Percentiles rank a stretch among this genome's conserved stretches.
These are phyloP conservation scores for Austroboletus novae-zelandiae DNA, from an alignment of 1,284 basidiomycete species.

Conservation along the genomic window DNA sequence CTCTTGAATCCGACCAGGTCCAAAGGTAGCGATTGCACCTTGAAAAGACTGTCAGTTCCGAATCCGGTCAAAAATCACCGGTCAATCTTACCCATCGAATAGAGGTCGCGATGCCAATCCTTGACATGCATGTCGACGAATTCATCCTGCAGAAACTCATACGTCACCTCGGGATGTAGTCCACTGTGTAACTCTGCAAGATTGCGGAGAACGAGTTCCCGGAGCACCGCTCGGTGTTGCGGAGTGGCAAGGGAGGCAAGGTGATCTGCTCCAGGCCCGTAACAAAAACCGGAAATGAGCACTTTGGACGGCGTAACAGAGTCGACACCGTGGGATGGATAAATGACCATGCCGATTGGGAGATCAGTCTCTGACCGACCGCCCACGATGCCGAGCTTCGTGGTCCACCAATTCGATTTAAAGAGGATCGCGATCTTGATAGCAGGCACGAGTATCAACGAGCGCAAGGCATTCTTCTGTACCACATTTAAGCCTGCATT, in stretches of 20 bases:
- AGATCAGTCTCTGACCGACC: too few relatives aligned
- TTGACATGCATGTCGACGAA: constrained; percentile 9
- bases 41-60: background rate
- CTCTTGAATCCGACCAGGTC: constrained; percentile 10
- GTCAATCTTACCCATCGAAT: constrained; percentile 8
- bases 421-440: constrained; percentile 36
- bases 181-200: constrained; percentile 12
- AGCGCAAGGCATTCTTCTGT: constrained; percentile 15
- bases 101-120: background rate
- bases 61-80: background rate
- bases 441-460: background rate
- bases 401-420: constrained; percentile 36
- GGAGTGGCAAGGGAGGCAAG: constrained; percentile 5
- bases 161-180: background rate
- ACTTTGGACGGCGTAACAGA: too few relatives aligned
- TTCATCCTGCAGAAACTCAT: constrained; percentile 1
- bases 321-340: constrained; percentile 5
- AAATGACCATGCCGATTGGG: background rate
- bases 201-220: constrained; percentile 16
- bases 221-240: background rate
- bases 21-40: constrained; percentile 14
- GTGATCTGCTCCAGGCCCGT: background rate
- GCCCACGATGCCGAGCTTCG: background rate
- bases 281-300: too few relatives aligned
- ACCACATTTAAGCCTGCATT: constrained; percentile 7